A percentile compares a stretch with the other conserved stretches of the same genome.
These are phyloP conservation scores for Curvularia eragrostidis DNA, from an alignment of 2,329 filamentous ascomycete genomes.

Conservation along the genomic window DNA sequence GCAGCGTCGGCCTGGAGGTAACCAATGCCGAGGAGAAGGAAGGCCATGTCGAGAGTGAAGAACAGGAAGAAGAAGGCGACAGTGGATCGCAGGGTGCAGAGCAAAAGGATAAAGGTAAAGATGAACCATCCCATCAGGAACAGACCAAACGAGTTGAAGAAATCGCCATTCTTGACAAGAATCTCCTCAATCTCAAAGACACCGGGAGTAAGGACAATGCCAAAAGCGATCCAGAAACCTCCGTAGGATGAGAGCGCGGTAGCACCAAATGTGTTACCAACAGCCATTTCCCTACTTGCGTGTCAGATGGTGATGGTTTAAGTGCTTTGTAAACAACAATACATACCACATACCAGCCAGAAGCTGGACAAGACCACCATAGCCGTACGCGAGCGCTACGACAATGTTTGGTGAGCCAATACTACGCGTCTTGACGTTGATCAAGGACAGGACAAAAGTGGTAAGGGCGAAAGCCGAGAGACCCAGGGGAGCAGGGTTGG, in stretches of 20 bases:
- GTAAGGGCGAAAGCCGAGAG: slow-evolving; percentile 70
- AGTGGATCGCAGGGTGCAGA: slow-evolving; percentile 65
- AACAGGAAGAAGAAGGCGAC: slow-evolving; percentile 65
- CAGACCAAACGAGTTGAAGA: slow-evolving; percentile 62
- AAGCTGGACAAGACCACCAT: slow-evolving; percentile 60
- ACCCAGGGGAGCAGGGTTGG: slow-evolving; percentile 66
- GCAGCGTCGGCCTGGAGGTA: slow-evolving; percentile 56
- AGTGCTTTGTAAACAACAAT: not conserved
- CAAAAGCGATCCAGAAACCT: slow-evolving; percentile 67
- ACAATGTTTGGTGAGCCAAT: slow-evolving; percentile 56
- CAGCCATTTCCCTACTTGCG: slow-evolving; percentile 57
- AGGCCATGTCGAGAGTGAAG: slow-evolving; percentile 64
- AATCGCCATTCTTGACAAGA: slow-evolving; percentile 43
- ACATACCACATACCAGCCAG: slow-evolving; percentile 63
- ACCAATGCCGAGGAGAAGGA: slow-evolving; percentile 63
- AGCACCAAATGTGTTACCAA: slow-evolving; percentile 69
- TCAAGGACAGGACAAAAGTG: slow-evolving; percentile 64
- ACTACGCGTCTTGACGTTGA: slow-evolving; percentile 56
- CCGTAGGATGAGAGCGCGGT: slow-evolving; percentile 68
- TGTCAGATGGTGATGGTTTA: slow-evolving; percentile 7
- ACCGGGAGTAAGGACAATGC: slow-evolving; percentile 64
- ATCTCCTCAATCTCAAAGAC: slow-evolving; percentile 55
- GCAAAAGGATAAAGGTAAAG: slow-evolving; percentile 62
- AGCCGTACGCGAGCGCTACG: slow-evolving; percentile 57
- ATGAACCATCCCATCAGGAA: slow-evolving; percentile 68